These are phyloP conservation scores for Gloeophyllum trabeum DNA, from an alignment of 768 basidiomycete genomes.

Conservation along the genomic window DNA sequence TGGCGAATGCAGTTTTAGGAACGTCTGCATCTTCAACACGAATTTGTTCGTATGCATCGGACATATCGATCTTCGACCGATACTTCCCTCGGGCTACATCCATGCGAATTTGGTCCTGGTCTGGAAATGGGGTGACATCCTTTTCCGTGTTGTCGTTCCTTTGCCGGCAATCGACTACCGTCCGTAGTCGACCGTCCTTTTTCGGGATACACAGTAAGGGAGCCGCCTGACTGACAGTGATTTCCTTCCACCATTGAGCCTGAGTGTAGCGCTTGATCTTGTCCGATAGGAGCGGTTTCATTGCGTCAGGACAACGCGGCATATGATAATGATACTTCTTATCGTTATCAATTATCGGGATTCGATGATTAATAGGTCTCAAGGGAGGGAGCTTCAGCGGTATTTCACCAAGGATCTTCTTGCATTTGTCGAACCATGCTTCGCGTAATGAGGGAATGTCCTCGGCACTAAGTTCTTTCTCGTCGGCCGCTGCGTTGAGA, in stretches of 20 bases:
- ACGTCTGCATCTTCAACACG: conserved; percentile 19
- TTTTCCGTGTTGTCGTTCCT: conserved; percentile 29
- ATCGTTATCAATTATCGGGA: conserved; percentile 25
- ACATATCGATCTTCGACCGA: conserved; percentile 28
- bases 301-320: conserved; percentile 20
- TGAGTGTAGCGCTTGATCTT: conserved; percentile 21
- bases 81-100: conserved; percentile 20
- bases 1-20: conserved; percentile 21
- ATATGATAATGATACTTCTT: conserved; percentile 19
- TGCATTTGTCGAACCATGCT: conserved; percentile 14
- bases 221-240: conserved; percentile 10
- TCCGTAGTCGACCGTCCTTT: conserved; percentile 21
- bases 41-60: conserved; percentile 33
- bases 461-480: neutral
- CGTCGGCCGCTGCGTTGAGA: too few relatives aligned
- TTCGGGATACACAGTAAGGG: conserved; percentile 24
- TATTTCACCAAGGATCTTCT: conserved; percentile 10
- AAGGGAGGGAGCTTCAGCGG: conserved; percentile 21
- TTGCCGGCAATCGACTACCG: conserved; percentile 22
- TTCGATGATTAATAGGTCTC: conserved; percentile 27
- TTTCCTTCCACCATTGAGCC: conserved; percentile 23
- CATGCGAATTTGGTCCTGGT: conserved; percentile 24
- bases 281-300: conserved; percentile 16
- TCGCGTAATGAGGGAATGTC: neutral
- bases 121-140: conserved; percentile 28